Conservation (phyloP, 805 yeast species). For the Clavispora phyllophila region DNA sequence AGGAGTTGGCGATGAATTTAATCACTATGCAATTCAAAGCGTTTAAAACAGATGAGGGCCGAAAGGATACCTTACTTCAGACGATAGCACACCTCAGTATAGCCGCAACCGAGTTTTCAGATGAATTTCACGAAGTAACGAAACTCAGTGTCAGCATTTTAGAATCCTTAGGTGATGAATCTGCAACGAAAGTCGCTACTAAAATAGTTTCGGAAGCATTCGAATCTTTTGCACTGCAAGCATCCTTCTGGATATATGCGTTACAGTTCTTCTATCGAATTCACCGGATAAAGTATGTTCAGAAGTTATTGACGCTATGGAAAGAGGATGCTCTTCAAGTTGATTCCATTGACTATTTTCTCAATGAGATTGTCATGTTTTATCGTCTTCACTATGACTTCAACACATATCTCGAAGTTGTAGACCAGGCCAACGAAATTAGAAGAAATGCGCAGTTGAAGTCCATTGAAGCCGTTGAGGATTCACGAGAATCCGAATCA, state of each 20-base stretch:
- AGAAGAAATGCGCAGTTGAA: neutral
- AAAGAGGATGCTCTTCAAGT: neutral
- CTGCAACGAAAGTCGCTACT: constrained; percentile 24
- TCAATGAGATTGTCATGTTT: neutral
- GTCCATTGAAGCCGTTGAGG: neutral
- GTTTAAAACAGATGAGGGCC: neutral
- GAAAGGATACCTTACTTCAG: neutral
- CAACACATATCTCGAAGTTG: neutral
- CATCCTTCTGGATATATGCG: constrained; percentile 46
- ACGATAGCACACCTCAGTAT: neutral
- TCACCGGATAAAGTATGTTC: neutral
- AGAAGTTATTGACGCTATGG: neutral
- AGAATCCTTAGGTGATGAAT: constrained; percentile 17
- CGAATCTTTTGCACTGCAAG: constrained; percentile 24
- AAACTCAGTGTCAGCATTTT: constrained; percentile 32
- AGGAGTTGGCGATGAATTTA: neutral
- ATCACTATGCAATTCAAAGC: neutral
- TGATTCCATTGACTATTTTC: neutral
- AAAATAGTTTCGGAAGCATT: constrained; percentile 19
- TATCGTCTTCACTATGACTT: constrained; percentile 10
- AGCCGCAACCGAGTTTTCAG: constrained; percentile 6
- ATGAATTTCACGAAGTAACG: constrained; percentile 41
- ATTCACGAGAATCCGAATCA: constrained; percentile 2
- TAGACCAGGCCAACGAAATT: neutral
- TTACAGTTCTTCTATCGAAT: constrained; percentile 24